Evolutionary conservation across 495 filamentous ascomycete species (phyloP).

Genomic region (Hyaloscypha finlandica): DNA sequence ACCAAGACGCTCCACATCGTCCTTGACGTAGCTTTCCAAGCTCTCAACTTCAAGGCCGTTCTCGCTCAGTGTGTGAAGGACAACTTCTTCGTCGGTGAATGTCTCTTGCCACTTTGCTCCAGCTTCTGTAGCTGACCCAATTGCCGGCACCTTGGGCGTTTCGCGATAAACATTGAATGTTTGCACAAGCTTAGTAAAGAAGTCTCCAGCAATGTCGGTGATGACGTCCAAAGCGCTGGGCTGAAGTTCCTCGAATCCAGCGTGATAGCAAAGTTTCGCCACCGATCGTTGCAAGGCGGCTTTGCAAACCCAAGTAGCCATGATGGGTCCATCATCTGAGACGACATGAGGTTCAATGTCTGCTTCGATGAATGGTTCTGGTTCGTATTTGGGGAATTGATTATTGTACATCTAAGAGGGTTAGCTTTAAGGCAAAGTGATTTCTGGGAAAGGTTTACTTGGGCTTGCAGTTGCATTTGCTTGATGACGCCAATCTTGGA

Average conservation of each 20-base stretch:
- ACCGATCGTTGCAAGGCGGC: constrained; percentile 86
- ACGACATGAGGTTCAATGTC: constrained; percentile 84
- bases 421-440: constrained; percentile 29
- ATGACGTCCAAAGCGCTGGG: constrained; percentile 88
- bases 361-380: constrained; percentile 83
- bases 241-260: constrained; percentile 97
- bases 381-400: constrained; percentile 96
- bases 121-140: constrained; percentile 41
- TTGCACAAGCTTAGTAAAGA: constrained; percentile 78
- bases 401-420: constrained; percentile 88
- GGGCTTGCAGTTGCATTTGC: constrained; percentile 98
- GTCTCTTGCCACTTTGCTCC: constrained; percentile 59
- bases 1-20: constrained; percentile 88
- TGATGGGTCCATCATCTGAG: constrained; percentile 83
- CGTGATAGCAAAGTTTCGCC: constrained; percentile 92
- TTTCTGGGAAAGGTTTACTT: constrained; percentile 55
- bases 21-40: constrained; percentile 86
- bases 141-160: constrained; percentile 64
- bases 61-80: constrained; percentile 81
- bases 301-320: constrained; percentile 76
- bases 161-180: constrained; percentile 83
- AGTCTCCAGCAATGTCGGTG: constrained; percentile 88
- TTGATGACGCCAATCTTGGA: constrained; percentile 97
- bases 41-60: constrained; percentile 79
- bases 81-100: constrained; percentile 78